These are phyloP conservation scores for Stachybotrys elegans DNA, from an alignment of 2,329 filamentous ascomycete species.

Conservation along the genomic window DNA sequence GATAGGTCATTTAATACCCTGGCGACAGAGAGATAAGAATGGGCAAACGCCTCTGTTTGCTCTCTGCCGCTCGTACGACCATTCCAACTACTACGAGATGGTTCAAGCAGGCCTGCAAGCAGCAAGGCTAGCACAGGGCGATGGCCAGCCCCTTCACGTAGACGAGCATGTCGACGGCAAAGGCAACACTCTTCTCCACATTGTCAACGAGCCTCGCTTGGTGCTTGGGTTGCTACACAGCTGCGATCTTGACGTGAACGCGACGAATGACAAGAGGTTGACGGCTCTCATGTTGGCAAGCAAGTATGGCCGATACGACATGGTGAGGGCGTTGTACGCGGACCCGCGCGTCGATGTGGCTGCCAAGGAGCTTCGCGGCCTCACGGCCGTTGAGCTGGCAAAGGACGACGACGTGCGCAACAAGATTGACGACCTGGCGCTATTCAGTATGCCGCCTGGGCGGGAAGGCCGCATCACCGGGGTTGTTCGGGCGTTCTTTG, in stretches of 20 bases:
- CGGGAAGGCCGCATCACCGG: conserved; percentile 80
- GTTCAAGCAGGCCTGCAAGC: conserved; percentile 74
- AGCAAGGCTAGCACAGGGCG: conserved; percentile 69
- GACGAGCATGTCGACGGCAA: conserved; percentile 91
- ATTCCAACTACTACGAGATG: conserved; percentile 82
- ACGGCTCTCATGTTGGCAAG: conserved; percentile 97
- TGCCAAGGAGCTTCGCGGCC: conserved; percentile 76
- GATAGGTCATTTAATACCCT: conserved; percentile 75
- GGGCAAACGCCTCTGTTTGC: conserved; percentile 97
- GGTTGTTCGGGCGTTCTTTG: conserved; percentile 92
- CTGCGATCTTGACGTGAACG: conserved; percentile 94
- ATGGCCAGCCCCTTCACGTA: conserved; percentile 75
- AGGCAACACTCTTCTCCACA: conserved; percentile 92
- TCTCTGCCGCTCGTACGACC: conserved; percentile 90
- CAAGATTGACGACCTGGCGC: conserved; percentile 86
- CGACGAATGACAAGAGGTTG: conserved; percentile 89
- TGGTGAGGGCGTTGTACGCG: conserved; percentile 81
- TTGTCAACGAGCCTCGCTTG: conserved; percentile 80
- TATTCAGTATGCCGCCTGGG: conserved; percentile 70
- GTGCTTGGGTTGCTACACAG: conserved; percentile 70
- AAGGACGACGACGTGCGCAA: conserved; percentile 98
- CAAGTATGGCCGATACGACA: conserved; percentile 93
- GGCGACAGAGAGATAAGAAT: conserved; percentile 89
- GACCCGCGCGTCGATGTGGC: conserved; percentile 84
- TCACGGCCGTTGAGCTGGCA: conserved; percentile 92